These are phyloP conservation scores for Ciborinia camelliae DNA, from an alignment of 2,329 filamentous ascomycete species.

Conservation along the genomic window DNA sequence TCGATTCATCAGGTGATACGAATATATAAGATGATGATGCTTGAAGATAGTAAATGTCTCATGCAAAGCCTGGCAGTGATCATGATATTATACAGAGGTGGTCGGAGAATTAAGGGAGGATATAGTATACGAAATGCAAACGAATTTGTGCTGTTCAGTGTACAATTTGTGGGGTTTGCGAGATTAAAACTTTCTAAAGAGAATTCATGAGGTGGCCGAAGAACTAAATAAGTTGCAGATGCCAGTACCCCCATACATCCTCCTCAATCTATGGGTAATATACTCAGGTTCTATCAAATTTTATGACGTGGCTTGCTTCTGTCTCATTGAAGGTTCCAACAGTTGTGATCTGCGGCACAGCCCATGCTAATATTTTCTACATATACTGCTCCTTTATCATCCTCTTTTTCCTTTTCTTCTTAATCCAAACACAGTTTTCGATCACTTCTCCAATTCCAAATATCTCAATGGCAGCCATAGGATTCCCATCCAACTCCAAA, in stretches of 20 bases:
- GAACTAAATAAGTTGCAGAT: neutral
- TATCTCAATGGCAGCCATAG: neutral
- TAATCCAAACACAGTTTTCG: too few relatives aligned
- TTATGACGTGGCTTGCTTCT: neutral
- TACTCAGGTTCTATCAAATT: too few relatives aligned
- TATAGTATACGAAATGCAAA: neutral
- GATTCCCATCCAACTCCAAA: neutral
- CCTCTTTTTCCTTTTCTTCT: neutral
- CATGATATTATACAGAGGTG: too few relatives aligned
- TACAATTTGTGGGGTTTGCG: neutral
- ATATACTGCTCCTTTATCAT: neutral
- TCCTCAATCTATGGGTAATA: neutral
- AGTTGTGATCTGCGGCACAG: neutral
- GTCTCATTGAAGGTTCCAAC: neutral
- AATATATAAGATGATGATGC: neutral
- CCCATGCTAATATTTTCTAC: neutral
- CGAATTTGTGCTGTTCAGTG: neutral
- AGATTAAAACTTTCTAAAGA: neutral
- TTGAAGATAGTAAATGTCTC: neutral
- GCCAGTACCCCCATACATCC: too few relatives aligned
- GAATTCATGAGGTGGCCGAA: neutral
- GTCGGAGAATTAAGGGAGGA: too few relatives aligned
- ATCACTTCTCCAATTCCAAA: neutral
- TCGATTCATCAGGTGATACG: neutral
- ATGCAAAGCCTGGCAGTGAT: neutral